Base-by-base conservation (phyloP, 2,329 filamentous ascomycete species). In the Mycosphaerella arachidis region DNA sequence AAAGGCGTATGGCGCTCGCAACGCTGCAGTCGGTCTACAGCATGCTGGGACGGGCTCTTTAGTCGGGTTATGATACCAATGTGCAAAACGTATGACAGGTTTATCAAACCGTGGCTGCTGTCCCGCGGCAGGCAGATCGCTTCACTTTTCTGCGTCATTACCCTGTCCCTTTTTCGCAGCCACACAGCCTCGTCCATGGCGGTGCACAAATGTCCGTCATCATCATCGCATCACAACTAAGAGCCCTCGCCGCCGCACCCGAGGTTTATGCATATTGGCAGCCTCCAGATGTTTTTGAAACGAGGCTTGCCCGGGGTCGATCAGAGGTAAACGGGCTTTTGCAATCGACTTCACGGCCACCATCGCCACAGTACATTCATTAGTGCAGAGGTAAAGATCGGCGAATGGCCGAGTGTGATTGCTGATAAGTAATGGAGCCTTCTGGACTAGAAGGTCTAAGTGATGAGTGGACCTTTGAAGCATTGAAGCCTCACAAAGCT, bases 101-200 rank as follows among this genome's bases (percentile, higher is more conserved):
- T 59, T 57, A 59, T 56, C 40, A 43, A 62, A 66, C 61, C 60
- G 59, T 62, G 59, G 61, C 63, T 63, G 63, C 63, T 63, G 61
- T 58, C 61, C 59, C 59, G 61, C 63, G 63, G 63, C 63, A 65
- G 63, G 56, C 7, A 13, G 24, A 30, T 18, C 27, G 50, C 27
- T 29, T 43, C 40, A 18, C 24, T 24, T 24, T 24, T 24, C 24
- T 24, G 24, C 24, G 24, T 3, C 24, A 24, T 24, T 1, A 24
- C 24, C 1, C 24, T 24, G 24, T 24, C 24, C 24, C 24, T 24
- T 24, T 24, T 35, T 35, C 31, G 31, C 31, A 35, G 31, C 31
- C 31, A 35, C 31, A 35, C 31, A 12, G 31, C 31, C 31, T 8
- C 12, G 31, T 9, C 8, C 31, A 35, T 35, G 31, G 31, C 31